Evolutionary conservation across 2,329 filamentous ascomycete genomes (phyloP), one percentile per base, ranked within the genome.

Genomic region (Beauveria sp.): DNA sequence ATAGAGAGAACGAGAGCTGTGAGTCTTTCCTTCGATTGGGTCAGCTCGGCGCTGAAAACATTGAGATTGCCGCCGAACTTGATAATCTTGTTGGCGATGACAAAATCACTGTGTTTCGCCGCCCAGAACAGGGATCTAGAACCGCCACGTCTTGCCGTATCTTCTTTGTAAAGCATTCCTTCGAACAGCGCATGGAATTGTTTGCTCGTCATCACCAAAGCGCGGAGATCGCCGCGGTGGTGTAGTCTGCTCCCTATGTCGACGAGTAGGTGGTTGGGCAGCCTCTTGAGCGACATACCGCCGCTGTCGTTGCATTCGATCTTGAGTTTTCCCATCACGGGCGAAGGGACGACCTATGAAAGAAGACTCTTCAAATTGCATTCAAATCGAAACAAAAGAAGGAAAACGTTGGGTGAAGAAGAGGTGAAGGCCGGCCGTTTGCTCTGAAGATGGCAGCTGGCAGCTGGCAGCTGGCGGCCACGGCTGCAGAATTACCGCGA

Each of bases 21-120:
- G 2, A 30, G 5, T 24, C 3, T 2, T 10, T 26, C 0, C 1
- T 16, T 10, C 16, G 14, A 14, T 28, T 3, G 2, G 16, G 1
- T 2, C 2, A 14, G 22, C 5, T 3, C 9, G 14, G 8, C 3
- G 9, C 3, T 30, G n/a, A 4, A 7, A 2, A 1, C 1, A 7
- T 56, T 10, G 5, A 56, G 40, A 46, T 34, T 46, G 6, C 53
- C 45, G 40, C 53, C 42, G 16, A 34, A 46, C 0, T 20, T 30
- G 24, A 46, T 46, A 7, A 56, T 3, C 14, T 56, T 56, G 26
- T 28, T 20, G 18, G 3, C 26, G n/a, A 56, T 12, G 6, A 22
- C 22, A 18, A 34, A 34, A 42, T 56, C 8, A n/a, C 10, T 22
- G 14, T 3, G 1, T 2, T 1, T 30, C 2, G 26, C 18, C 3